These are phyloP conservation scores for Euphorbia peplus DNA, from an alignment of 345 rosid species.

Conservation along the genomic window DNA sequence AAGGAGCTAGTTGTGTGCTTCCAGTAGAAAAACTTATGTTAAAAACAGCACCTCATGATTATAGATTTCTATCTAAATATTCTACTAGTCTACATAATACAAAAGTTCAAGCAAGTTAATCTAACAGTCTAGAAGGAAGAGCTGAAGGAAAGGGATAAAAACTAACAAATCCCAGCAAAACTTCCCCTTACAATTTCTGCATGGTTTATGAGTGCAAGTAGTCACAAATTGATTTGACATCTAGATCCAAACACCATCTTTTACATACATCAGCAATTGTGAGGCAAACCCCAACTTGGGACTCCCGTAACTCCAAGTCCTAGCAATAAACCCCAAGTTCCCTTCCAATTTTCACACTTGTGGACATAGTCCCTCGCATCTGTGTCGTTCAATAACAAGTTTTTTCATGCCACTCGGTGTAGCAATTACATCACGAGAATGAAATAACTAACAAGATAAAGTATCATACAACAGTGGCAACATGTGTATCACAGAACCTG, in stretches of 20 bases:
- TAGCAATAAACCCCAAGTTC: background rate
- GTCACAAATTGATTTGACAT: background rate
- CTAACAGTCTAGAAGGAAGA: background rate
- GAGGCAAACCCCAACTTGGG: background rate
- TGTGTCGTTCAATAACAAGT: background rate
- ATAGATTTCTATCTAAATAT: background rate
- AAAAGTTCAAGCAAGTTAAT: background rate
- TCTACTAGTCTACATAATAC: background rate
- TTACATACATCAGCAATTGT: background rate
- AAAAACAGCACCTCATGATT: background rate
- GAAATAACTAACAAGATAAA: background rate
- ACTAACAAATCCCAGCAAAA: background rate
- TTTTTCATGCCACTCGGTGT: background rate
- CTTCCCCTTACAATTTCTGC: conserved; percentile 1
- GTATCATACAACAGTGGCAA: background rate
- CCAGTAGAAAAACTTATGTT: background rate
- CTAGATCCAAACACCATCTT: background rate
- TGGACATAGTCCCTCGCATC: background rate
- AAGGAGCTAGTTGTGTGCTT: background rate
- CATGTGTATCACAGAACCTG: too few species aligned
- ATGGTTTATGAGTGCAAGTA: background rate
- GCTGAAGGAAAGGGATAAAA: background rate
- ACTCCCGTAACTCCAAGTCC: background rate
- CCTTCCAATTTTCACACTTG: background rate
- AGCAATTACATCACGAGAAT: too few species aligned